Base-by-base conservation (phyloP, 495 filamentous ascomycete genomes). In the Penicilliopsis zonata region DNA sequence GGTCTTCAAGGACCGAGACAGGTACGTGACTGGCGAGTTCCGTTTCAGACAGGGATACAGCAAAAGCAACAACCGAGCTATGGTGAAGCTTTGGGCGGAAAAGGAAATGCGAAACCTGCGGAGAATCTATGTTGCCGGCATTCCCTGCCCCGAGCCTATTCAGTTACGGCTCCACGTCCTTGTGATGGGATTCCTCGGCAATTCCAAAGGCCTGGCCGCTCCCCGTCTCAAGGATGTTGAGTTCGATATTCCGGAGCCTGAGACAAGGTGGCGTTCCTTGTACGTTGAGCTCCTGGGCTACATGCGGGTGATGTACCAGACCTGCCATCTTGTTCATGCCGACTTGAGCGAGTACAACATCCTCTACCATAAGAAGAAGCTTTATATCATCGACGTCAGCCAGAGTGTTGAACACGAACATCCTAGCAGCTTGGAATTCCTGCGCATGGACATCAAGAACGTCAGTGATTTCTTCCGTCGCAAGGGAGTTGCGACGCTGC, bases 261-360 rank as follows among this genome's bases (percentile, higher is more conserved):
- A 74, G 24, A 47, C 59, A 13, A 71, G 67, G 31, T 96, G 83
- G 82, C 70, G 70, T 28, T 50, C 57, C 12, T 57, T 94, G 3
- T 98, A 98, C 53, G 50, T 84, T 9, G 78, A 94, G 49, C 62
- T 94, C 6, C 49, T 96, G 2, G 74, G 83, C 13, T 77, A 88
- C 50, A 94, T 96, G 84, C 77, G 84, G 20, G 76, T 76, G 24
- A 76, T 98, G 63, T 96, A 93, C 57, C 84, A 90, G 49, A 72
- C 73, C 9, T 95, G 92, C 61, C 71, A 63, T 29, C 73, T 98
- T 3, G 92, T 98, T 1, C 90, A 98, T 50, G 90, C 86, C 8
- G 90, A 98, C 72, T 53, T 98, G 44, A 90, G 82, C 56, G 90
- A 96, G 61, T 98, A 96, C 65, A 98, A 98, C 44, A 71, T 94